Base-by-base conservation (phyloP, 768 basidiomycete species). In the Pluteus cervinus region DNA sequence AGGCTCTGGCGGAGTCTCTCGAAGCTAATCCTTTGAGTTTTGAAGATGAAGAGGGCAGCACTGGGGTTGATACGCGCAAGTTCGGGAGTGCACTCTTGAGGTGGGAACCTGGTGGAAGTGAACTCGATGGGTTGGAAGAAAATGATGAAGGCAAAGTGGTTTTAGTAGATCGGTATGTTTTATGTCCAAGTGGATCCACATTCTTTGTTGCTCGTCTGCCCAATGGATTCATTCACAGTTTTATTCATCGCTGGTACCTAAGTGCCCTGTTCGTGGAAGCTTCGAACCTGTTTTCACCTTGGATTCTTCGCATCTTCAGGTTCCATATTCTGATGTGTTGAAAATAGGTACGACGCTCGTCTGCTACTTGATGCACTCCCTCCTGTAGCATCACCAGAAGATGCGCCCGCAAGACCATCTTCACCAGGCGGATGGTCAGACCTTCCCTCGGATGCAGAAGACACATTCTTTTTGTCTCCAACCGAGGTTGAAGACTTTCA, bases 151-250 rank as follows among this genome's bases (percentile, higher is more conserved):
- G 41, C 6, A 53, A 60, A 23, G 61, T 53, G 15, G 49, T 86
- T 3, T 91, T 83, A 86, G 75, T 86, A 38, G 88, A 93, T 66
- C 81, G 88, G 88, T 91, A 78, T 55, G 83, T 73, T 45, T 59
- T 42, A 45, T 44, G 41, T 47, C 39, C 36, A 36, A 39, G 18
- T 38, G 32, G 33, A 17, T 24, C 36, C 16, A 32, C 24, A 28
- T 16, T 15, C 29, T 29, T 37, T 15, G 21, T 12, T 48, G n/a
- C 22, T 24, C 9, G 15, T 14, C 9, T 28, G 26, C 26, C 9
- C 20, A 36, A 22, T 12, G 15, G 17, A 3, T 12, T 41, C 22
- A 17, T 28, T 25, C 24, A 7, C n/a, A 24, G 7, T 37, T 33
- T 37, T 39, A 34, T 18, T 14, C 4, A 35, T 22, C 25, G 15